Evolutionary conservation across 2,329 filamentous ascomycete genomes (phyloP).

Genomic region (Diplodia corticola): DNA sequence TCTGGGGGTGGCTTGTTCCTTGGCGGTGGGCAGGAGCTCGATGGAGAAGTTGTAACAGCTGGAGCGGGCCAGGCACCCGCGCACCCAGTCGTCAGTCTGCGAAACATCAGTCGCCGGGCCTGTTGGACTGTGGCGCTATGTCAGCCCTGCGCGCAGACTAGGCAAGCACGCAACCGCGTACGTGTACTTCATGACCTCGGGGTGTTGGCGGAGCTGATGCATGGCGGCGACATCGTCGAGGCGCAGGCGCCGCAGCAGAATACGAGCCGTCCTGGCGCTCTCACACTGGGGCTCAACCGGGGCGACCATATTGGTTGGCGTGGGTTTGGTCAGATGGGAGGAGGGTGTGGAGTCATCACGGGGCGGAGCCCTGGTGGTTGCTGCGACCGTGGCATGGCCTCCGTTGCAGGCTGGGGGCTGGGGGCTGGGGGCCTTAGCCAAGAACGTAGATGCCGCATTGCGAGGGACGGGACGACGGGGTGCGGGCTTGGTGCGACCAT

Average conservation of each 20-base stretch:
- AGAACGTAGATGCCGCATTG: not conserved
- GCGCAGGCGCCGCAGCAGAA: conserved; percentile 55
- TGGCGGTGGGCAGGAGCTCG: conserved; percentile 40
- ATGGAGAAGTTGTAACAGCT: conserved; percentile 61
- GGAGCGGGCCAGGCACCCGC: conserved; percentile 35
- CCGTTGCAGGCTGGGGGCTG: not conserved
- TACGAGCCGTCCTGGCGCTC: conserved; percentile 49
- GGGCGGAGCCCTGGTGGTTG: not conserved
- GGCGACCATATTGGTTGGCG: not conserved
- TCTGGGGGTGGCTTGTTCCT: conserved; percentile 26
- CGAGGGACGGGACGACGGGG: not conserved
- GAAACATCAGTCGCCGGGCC: conserved; percentile 23
- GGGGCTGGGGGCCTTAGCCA: not conserved
- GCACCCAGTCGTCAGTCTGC: conserved; percentile 40
- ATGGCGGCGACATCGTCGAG: conserved; percentile 54
- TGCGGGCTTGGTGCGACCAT: no score
- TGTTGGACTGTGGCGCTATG: not conserved
- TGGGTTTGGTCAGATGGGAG: not conserved
- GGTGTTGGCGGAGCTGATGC: conserved; percentile 56
- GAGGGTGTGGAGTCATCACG: not conserved
- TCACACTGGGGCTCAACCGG: not conserved
- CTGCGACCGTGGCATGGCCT: not conserved
- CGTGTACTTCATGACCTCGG: conserved; percentile 65
- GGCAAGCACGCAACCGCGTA: conserved; percentile 32
- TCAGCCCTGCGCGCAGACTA: conserved; percentile 22